These are phyloP conservation scores for Candida andamanensis DNA, from an alignment of 805 yeast species.

Conservation along the genomic window DNA sequence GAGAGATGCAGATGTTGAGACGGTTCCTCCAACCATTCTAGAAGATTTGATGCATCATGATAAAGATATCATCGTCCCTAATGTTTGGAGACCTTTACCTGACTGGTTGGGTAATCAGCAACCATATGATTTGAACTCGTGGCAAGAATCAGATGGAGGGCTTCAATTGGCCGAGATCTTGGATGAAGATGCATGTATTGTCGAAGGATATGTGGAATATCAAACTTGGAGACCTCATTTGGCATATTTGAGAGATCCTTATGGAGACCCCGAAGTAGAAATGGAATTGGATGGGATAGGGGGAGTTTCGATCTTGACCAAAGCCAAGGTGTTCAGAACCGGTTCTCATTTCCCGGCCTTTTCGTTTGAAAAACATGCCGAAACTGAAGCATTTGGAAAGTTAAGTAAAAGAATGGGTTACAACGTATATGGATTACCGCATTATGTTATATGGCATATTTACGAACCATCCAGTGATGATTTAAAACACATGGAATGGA, in stretches of 20 bases:
- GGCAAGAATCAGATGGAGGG: slow-evolving; percentile 85
- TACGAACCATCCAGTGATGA: slow-evolving; percentile 95
- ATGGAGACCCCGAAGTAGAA: slow-evolving; percentile 90
- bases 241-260: slow-evolving; percentile 90
- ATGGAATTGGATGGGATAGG: slow-evolving; percentile 96
- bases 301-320: slow-evolving; percentile 88
- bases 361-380: slow-evolving; percentile 93
- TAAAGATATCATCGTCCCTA: slow-evolving; percentile 90
- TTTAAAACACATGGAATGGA: slow-evolving; percentile 76
- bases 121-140: slow-evolving; percentile 78
- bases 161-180: slow-evolving; percentile 66
- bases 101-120: slow-evolving; percentile 83
- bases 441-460: slow-evolving; percentile 93
- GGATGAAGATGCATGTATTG: slow-evolving; percentile 93
- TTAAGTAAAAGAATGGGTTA: slow-evolving; percentile 82
- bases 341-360: slow-evolving; percentile 97
- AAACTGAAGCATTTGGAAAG: slow-evolving; percentile 95
- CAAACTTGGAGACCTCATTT: slow-evolving; percentile 98
- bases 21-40: slow-evolving; percentile 74
- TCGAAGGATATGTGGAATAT: slow-evolving; percentile 95
- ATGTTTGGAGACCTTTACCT: slow-evolving; percentile 86
- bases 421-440: slow-evolving; percentile 85
- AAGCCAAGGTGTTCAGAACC: slow-evolving; percentile 76
- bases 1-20: slow-evolving; percentile 98
- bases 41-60: slow-evolving; percentile 92